Conservation (phyloP, 768 basidiomycete species). For the Clavaria fumosa region DNA sequence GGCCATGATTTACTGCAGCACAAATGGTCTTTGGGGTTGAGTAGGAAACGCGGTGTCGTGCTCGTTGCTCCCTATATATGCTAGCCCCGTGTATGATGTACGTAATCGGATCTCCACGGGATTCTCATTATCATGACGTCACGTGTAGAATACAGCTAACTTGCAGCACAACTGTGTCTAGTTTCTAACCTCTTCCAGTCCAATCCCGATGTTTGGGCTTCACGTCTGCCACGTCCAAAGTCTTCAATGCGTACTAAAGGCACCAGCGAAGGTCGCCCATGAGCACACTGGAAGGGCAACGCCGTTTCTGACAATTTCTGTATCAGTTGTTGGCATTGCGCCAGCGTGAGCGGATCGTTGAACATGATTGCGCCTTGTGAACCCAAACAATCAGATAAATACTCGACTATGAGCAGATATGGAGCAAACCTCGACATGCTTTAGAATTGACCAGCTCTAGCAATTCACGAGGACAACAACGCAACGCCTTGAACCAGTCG, state of each 20-base stretch:
- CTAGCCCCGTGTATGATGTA: too few species aligned
- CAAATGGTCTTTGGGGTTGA: conserved; percentile 3
- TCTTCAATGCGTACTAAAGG: conserved; percentile 17
- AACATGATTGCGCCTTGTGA: conserved; percentile 89
- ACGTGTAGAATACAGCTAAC: too few species aligned
- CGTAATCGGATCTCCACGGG: too few species aligned
- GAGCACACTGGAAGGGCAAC: conserved; percentile 93
- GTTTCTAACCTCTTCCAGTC: not conserved
- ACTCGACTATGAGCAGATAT: not conserved
- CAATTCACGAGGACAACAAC: conserved; percentile 71
- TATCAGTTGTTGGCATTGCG: conserved; percentile 61
- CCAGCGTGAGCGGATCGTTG: conserved; percentile 57
- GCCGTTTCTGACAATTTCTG: conserved; percentile 49
- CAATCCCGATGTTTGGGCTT: not conserved
- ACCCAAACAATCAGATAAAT: conserved; percentile 5
- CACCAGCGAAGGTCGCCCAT: conserved; percentile 60
- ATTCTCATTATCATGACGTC: too few species aligned
- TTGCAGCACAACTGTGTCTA: not conserved
- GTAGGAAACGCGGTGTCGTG: conserved; percentile 5
- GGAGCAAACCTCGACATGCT: conserved; percentile 72
- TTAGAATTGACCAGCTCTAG: conserved; percentile 85
- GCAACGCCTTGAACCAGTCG: conserved; percentile 55
- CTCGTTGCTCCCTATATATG: too few species aligned
- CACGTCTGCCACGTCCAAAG: not conserved
- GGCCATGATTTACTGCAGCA: conserved; percentile 29